These are phyloP conservation scores for Cyclostephanos invisitatus DNA, from an alignment of 108 stramenopile species.

Conservation along the genomic window DNA sequence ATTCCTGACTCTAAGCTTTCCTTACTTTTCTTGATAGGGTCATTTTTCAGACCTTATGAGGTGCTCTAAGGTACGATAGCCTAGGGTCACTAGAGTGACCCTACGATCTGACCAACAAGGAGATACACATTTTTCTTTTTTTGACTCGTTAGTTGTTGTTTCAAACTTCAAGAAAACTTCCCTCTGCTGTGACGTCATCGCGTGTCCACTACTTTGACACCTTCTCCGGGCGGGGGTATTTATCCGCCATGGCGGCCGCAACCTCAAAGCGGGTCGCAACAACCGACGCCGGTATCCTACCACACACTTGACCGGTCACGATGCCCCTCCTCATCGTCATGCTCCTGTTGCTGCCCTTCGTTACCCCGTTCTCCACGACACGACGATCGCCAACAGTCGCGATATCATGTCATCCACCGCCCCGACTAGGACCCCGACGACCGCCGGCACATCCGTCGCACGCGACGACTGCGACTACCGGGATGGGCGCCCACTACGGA, in stretches of 20 bases:
- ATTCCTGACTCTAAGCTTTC: too few relatives aligned
- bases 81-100: too few relatives aligned
- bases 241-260: not conserved
- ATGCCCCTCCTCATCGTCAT: slow-evolving; percentile 4
- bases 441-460: not conserved
- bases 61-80: too few relatives aligned
- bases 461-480: not conserved
- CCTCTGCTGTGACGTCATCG: too few relatives aligned
- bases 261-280: not conserved
- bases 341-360: not conserved
- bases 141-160: too few relatives aligned
- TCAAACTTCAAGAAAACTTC: too few relatives aligned
- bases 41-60: too few relatives aligned
- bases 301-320: not conserved
- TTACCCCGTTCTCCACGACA: not conserved
- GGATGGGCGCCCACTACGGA: slow-evolving; percentile 52
- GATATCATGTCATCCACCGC: not conserved
- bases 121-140: too few relatives aligned
- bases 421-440: not conserved
- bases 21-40: too few relatives aligned
- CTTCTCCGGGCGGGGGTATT: too few relatives aligned
- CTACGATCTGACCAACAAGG: too few relatives aligned
- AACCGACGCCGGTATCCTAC: not conserved
- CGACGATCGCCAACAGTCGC: not conserved
- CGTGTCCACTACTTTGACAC: too few relatives aligned